phyloP scores from a whole-genome alignment of 768 basidiomycete genomes.

The Gelatoporia subvermispora region DNA sequence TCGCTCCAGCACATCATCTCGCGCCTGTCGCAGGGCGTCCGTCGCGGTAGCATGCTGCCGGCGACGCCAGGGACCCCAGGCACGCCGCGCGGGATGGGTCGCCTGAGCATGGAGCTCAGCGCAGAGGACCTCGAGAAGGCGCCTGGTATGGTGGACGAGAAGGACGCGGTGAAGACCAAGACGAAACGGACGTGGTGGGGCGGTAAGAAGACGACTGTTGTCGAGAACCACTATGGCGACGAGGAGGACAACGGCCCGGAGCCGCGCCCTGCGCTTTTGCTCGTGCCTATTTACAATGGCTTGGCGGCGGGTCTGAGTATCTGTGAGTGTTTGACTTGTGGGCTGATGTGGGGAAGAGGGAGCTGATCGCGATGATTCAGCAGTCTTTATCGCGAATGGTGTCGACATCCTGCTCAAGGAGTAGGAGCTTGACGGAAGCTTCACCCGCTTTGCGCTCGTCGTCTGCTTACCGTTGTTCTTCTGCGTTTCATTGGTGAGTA shows the following conservation, averaged over 20 bases:
- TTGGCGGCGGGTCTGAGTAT: slow-evolving; percentile 28
- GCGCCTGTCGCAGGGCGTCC: slow-evolving; percentile 12
- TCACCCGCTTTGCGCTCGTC: slow-evolving; percentile 38
- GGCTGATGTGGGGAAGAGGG: background rate
- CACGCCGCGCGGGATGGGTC: slow-evolving; percentile 23
- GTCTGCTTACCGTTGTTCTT: slow-evolving; percentile 37
- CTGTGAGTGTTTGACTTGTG: slow-evolving; percentile 17
- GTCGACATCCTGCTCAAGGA: slow-evolving; percentile 55
- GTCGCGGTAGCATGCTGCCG: slow-evolving; percentile 12
- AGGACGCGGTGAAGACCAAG: slow-evolving; percentile 12
- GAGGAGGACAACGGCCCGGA: slow-evolving; percentile 28
- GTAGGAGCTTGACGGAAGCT: slow-evolving; percentile 43
- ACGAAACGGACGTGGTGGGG: slow-evolving; percentile 53
- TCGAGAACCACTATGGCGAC: slow-evolving; percentile 17
- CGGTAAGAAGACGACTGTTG: slow-evolving; percentile 38
- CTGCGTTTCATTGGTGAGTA: slow-evolving; percentile 40
- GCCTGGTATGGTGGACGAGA: slow-evolving; percentile 10
- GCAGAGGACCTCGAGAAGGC: slow-evolving; percentile 17
- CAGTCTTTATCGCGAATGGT: slow-evolving; percentile 63
- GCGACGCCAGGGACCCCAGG: slow-evolving; percentile 16
- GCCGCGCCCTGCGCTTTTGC: slow-evolving; percentile 28
- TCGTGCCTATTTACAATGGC: slow-evolving; percentile 33
- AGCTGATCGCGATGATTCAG: background rate
- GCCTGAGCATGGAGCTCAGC: slow-evolving; percentile 16
- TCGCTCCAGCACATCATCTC: slow-evolving; percentile 25